Evolutionary conservation across 192 early-diverging fungal species (phyloP).

Genomic region (Backusella liffmaniae): DNA sequence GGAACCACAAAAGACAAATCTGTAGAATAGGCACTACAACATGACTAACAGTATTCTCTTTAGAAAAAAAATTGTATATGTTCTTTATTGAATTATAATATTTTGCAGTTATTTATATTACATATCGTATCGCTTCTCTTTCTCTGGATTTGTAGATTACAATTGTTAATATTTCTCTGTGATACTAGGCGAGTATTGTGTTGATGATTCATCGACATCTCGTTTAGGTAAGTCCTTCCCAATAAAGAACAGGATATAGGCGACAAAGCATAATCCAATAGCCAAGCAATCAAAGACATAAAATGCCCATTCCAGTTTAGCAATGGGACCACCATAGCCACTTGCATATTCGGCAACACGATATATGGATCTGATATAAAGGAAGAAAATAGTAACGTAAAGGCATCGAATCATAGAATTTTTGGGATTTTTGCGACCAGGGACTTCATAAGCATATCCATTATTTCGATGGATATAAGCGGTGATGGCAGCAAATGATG

Average conservation of each 20-base stretch:
- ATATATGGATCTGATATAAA: constrained; percentile 9
- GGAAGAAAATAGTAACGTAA: background rate
- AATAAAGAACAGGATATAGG: background rate
- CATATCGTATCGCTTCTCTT: background rate
- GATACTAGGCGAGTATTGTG: background rate
- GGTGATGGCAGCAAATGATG: background rate
- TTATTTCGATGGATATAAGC: constrained; percentile 3
- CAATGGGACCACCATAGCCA: background rate
- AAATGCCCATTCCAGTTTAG: background rate
- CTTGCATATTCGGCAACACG: constrained; percentile 10
- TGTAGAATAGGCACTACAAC: background rate
- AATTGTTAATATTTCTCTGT: background rate
- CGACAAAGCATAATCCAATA: background rate
- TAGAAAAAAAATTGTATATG: background rate
- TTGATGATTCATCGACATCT: background rate
- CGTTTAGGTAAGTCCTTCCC: background rate
- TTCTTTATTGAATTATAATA: background rate
- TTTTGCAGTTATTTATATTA: background rate
- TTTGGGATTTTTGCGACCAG: background rate
- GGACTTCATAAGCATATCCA: background rate
- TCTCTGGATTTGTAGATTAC: background rate
- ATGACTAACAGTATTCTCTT: background rate
- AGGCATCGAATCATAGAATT: background rate
- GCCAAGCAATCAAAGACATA: constrained; percentile 2
- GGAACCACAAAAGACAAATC: background rate